Evolutionary conservation across 1,284 basidiomycete genomes (phyloP), one percentile per base, ranked within the genome.

Genomic region (Naganishia sp.): DNA sequence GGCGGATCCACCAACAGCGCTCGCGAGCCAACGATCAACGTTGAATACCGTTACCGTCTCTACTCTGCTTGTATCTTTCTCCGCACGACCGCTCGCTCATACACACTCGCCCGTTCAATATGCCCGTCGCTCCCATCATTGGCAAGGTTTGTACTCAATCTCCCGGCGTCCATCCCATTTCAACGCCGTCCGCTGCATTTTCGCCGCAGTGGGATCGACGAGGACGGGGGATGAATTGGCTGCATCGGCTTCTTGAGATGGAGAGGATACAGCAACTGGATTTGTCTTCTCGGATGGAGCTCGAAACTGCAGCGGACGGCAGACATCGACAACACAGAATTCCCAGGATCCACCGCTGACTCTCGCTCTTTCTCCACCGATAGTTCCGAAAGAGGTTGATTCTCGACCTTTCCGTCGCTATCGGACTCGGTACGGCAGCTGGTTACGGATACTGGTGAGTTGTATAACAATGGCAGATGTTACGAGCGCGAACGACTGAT

Each of bases 121-220:
- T 90, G 88, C 79, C 88, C 75, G 88, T 93, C 76, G 88, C 89
- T 71, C 90, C 91, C 72, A 92, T 93, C 79, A 88, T 88, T 66
- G 91, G 90, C 78, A 91, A 86, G 82, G 73, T 76, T 35, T 50
- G 71, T 65, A 51, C 45, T 21, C 46, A 53, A 17, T n/a, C n/a
- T n/a, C n/a, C n/a, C n/a, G n/a, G n/a, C n/a, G n/a, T n/a, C n/a
- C n/a, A n/a, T n/a, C n/a, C n/a, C n/a, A n/a, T n/a, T n/a, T n/a
- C n/a, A n/a, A 39, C 35, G 35, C 35, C 35, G 35, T 39, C 35
- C 35, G 35, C 35, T 39, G 7, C 35, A 39, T 39, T 39, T 39
- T 4, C 35, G 35, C 35, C 35, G 7, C 3, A 39, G 7, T 39
- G 35, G 35, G 35, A 25, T 62, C n/a, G 23, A 31, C 7, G 23